Base-by-base conservation (phyloP, 495 filamentous ascomycete genomes). In the Staphylotrichum tortipilum region DNA sequence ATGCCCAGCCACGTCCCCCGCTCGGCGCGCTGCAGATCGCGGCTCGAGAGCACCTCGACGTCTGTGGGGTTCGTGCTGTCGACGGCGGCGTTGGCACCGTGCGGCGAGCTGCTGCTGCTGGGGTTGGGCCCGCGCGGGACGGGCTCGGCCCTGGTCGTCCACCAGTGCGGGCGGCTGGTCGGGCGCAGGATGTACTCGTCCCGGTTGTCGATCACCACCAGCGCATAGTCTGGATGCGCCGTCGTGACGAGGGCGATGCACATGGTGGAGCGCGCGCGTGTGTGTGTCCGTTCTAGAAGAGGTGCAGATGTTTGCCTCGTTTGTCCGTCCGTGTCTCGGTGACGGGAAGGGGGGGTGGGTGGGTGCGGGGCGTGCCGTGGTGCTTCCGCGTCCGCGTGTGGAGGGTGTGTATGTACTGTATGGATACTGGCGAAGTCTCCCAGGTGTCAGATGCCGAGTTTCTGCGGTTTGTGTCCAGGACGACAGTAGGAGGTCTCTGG, bases 121-220 rank as follows among this genome's bases (percentile, higher is more conserved):
- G n/a, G n/a, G n/a, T n/a, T n/a, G n/a, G n/a, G n/a, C n/a, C n/a
- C n/a, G n/a, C n/a, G n/a, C n/a, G 41, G 19, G 19, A 47, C 30
- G 36, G 58, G 29, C 8, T 60, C 53, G 24, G 67, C 58, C 24
- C 49, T 74, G 38, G 71, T 60, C 21, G 58, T 78, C 92, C 92
- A 99, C 84, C 86, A 96, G 55, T 83, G 74, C 49, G 85, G 87
- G 21, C 78, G 73, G 40, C 82, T 82, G 14, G 92, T 99, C 43
- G 92, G 89, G 18, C 92, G 88, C 39, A 80, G 77, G 44, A 99
- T 85, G 67, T 84, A 97, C 74, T 97, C 90, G 81, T 99, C 92
- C 61, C 92, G 79, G 63, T 99, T 99, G 70, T 89, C 84, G 64
- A 96, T 74, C 42, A 94, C 73, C 58, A 99, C 89, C 43, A 97